phyloP scores from a whole-genome alignment of 805 yeast species.

The Blastobotrys parvus region DNA sequence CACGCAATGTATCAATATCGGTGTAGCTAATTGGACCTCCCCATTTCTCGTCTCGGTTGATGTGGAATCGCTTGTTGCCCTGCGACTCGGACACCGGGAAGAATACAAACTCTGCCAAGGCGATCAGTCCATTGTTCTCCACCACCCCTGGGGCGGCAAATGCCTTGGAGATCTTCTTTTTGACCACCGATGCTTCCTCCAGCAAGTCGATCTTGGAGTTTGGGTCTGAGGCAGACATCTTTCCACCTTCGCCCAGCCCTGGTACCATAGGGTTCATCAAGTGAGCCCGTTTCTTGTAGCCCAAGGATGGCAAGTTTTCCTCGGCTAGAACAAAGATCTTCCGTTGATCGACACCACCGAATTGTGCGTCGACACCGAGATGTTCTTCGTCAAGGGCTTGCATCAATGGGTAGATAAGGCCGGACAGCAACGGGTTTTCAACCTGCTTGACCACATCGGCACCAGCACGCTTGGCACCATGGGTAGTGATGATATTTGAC shows the following conservation, averaged over 20 bases:
- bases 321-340: conserved; percentile 96
- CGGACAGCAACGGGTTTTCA: conserved; percentile 83
- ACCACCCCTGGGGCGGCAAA: conserved; percentile 93
- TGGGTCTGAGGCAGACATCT: conserved; percentile 98
- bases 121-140: conserved; percentile 81
- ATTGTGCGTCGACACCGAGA: conserved; percentile 83
- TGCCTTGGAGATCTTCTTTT: conserved; percentile 86
- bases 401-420: conserved; percentile 96
- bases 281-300: conserved; percentile 97
- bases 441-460: conserved; percentile 99
- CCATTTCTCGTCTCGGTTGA: conserved; percentile 91
- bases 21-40: conserved; percentile 84
- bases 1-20: conserved; percentile 58
- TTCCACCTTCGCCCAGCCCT: conserved; percentile 90
- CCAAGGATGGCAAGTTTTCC: conserved; percentile 77
- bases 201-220: conserved; percentile 90
- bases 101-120: conserved; percentile 77
- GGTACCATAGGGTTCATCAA: conserved; percentile 99
- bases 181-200: conserved; percentile 81
- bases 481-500: conserved; percentile 79
- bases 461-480: conserved; percentile 98
- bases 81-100: conserved; percentile 67
- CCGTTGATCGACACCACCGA: conserved; percentile 99
- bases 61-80: conserved; percentile 54
- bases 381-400: conserved; percentile 95